Evolutionary conservation across 1,284 basidiomycete genomes (phyloP).

Genomic region (Porogramme epimiltina): DNA sequence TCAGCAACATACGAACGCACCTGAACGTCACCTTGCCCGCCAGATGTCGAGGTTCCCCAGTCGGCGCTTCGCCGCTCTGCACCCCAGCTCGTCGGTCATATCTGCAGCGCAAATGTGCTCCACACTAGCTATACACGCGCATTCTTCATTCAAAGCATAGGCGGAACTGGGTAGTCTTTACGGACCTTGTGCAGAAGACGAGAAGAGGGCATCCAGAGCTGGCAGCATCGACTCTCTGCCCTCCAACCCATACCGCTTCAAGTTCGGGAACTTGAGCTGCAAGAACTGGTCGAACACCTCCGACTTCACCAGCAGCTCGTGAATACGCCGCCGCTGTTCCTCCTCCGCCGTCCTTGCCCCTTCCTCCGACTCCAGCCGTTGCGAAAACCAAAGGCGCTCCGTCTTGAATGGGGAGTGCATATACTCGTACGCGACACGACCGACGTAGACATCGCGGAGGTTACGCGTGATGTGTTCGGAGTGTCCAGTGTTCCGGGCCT

Average conservation of each 20-base stretch:
- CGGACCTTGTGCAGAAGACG: slow-evolving; percentile 64
- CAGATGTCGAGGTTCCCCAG: slow-evolving; percentile 82
- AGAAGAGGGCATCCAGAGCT: slow-evolving; percentile 77
- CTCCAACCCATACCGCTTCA: slow-evolving; percentile 85
- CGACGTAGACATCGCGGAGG: slow-evolving; percentile 76
- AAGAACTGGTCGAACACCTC: slow-evolving; percentile 85
- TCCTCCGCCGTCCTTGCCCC: slow-evolving; percentile 33
- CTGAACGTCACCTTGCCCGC: slow-evolving; percentile 69
- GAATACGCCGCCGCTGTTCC: slow-evolving; percentile 56
- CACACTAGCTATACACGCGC: slow-evolving; percentile 53
- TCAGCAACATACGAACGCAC: too few relatives aligned
- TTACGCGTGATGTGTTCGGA: slow-evolving; percentile 72
- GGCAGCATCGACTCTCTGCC: slow-evolving; percentile 91
- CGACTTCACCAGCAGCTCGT: slow-evolving; percentile 69
- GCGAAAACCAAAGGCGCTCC: slow-evolving; percentile 84
- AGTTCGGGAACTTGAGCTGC: slow-evolving; percentile 80
- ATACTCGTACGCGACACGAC: slow-evolving; percentile 86
- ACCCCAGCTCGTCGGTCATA: too few relatives aligned
- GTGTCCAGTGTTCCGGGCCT: slow-evolving; percentile 59
- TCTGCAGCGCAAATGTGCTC: slow-evolving; percentile 74
- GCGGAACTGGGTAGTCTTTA: slow-evolving; percentile 3
- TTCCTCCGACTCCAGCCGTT: slow-evolving; percentile 71
- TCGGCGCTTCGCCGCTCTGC: slow-evolving; percentile 88
- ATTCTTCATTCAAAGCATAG: background rate
- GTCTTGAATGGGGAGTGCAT: slow-evolving; percentile 84